Base-by-base conservation (phyloP, 768 basidiomycete species). In the Lanmaoa rubissima region DNA sequence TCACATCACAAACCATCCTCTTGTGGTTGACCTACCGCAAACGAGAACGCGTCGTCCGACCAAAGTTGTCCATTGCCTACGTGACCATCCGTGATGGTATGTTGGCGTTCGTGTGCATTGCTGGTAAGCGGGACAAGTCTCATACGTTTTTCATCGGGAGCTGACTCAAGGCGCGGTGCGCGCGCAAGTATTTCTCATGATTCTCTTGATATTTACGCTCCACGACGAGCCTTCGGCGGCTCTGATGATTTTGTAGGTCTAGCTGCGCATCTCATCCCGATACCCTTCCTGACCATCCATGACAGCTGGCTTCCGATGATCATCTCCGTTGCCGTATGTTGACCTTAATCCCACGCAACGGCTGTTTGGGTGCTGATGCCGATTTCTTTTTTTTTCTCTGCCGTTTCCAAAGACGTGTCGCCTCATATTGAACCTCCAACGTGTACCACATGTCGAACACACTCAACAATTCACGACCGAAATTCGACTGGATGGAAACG, bases 1-100 rank as follows among this genome's bases (percentile, higher is more conserved):
- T 61, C 6, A 8, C 38, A 19, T 54, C 68, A 1, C 64, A 66
- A 48, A 14, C 34, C n/a, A 26, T 60, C 16, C 59, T 70, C 45
- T 4, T 70, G 21, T 60, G 52, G 58, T 40, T 69, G 45, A 54
- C 59, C 6, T 66, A 42, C 46, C 61, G 54, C 41, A 64, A 59
- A 44, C 60, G 56, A 26, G 28, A 54, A 9, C 50, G 17, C 11
- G 32, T 16, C n/a, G 13, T 10, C 24, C 57, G 38, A 45, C 17
- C 26, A 11, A 49, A 55, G 31, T 14, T 35, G 9, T 48, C 43
- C 8, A 41, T 64, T 31, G 57, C 56, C 11, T 67, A 54, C 14
- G 39, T 65, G 1, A 70, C 69, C 12, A 63, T 69, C n/a, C 61
- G 69, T 3, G 68, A 69, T 31, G 64, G 68, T 31, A 4, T 61